Evolutionary conservation across 352 stramenopile genomes (phyloP), one percentile per base, ranked within the genome.

Genomic region (Thalassiosira tumida): DNA sequence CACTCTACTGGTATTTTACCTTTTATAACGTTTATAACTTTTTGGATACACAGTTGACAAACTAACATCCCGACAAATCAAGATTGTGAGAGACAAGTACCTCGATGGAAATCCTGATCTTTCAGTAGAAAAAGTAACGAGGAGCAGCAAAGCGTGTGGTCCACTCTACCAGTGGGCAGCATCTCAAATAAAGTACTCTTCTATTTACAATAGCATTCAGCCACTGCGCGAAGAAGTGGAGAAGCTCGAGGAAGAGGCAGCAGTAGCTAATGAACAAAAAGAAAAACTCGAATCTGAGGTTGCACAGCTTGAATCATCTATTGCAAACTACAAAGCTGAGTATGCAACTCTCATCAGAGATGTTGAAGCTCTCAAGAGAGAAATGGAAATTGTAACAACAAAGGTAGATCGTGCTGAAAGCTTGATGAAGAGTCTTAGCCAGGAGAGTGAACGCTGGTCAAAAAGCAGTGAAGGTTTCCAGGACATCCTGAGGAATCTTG

Each of bases 111-210:
- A 99, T 97, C 70, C 94, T 95, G 95, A 96, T 67, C 88, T 97
- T 7, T 95, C 91, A 15, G 87, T 93, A 29, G 95, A 97, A 77
- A 95, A 79, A 84, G 96, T 97, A 0, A 96, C 77, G 70, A 94
- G 95, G 70, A 97, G 93, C 81, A 97, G 95, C 80, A 97, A 96
- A 86, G 99, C 99, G 29, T 99, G 99, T 92, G 99, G 99, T 43
- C 99, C 99, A 40, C 96, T 99, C 24, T 99, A 99, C 94, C 98
- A 99, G 91, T 99, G 99, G 99, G 98, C 99, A 65, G 96, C 98
- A 41, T 99, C 98, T 75, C 98, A 99, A 94, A 97, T 99, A 14
- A 98, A 98, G 87, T 99, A 99, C 95, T 99, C 98, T 24, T 97
- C 97, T 35, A 99, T 99, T 87, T 97, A 99, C 83, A 98, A 99